Percentiles rank a stretch among this genome's conserved stretches.
phyloP scores from a whole-genome alignment of 768 basidiomycete genomes.

The Suillus variegatus region DNA sequence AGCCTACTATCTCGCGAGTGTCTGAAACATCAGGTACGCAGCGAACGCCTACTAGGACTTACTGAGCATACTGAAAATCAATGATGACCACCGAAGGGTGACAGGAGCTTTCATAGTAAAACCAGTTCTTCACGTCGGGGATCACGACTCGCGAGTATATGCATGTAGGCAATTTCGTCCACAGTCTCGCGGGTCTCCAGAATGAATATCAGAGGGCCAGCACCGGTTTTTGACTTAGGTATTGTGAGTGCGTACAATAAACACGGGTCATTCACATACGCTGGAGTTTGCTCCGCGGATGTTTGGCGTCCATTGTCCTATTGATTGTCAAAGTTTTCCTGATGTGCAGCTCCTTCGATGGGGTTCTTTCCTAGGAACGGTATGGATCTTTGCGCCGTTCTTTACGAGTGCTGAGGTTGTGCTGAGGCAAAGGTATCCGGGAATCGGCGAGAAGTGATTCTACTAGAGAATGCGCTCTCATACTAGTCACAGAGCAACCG shows the following conservation, averaged over 20 bases:
- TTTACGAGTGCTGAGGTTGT: conserved; percentile 74
- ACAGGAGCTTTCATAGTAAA: conserved; percentile 55
- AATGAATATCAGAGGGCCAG: conserved; percentile 66
- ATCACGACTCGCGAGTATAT: conserved; percentile 45
- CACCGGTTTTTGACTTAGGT: conserved; percentile 71
- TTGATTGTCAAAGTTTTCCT: background rate
- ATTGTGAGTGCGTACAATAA: conserved; percentile 1
- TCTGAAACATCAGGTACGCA: background rate
- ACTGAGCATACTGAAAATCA: conserved; percentile 30
- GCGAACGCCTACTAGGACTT: conserved; percentile 35
- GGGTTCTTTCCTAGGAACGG: conserved; percentile 77
- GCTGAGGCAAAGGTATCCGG: conserved; percentile 63
- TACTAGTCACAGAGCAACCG: background rate
- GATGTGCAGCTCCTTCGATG: conserved; percentile 66
- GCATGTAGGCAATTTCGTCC: conserved; percentile 70
- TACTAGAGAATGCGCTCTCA: background rate
- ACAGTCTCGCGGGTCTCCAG: conserved; percentile 62
- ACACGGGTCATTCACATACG: conserved; percentile 45
- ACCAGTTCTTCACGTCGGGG: conserved; percentile 80
- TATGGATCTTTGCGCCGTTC: conserved; percentile 88
- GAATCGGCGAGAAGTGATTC: background rate
- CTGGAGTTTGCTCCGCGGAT: conserved; percentile 66
- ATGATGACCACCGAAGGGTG: conserved; percentile 2
- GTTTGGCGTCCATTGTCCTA: conserved; percentile 56
- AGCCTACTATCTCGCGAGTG: conserved; percentile 15